Base-by-base conservation (phyloP, 352 stramenopile species). In the Globisporangium irregulare region DNA sequence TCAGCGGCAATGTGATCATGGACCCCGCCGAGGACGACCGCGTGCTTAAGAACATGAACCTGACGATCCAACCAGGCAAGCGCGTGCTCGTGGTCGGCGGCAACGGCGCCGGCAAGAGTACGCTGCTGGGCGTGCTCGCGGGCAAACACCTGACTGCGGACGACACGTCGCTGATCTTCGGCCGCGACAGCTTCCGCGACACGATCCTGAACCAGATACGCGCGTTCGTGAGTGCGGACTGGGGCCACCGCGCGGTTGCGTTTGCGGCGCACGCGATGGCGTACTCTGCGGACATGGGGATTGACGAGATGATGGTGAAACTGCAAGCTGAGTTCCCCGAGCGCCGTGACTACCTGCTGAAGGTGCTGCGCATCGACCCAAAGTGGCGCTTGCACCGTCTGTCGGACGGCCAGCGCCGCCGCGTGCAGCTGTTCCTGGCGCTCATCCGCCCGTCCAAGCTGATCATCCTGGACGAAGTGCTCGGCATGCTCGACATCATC, bases 391-490 rank as follows among this genome's bases (percentile, higher is more conserved):
- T 94, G n/a, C 84, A 93, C 69, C 84, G 82, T 22, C 67, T 96
- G 5, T 94, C 88, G 59, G 87, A 93, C 64, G 88, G 88, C 53
- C 88, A 96, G 67, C 80, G 87, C 20, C 86, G 91, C 59, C 87
- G 97, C 48, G 97, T 99, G 10, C 97, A 99, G 79, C 81, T 99
- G 48, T 97, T 99, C 68, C 71, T 99, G 27, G 95, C 95, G 41
- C 80, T 99, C 4, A 81, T 99, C 58, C 86, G 96, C 53, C 97
- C 97, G 18, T 99, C 98, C 62, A 85, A 99, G 70, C 87, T 99
- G 62, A 93, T 99, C 41, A 75, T 99, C 4, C 80, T 99, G n/a
- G 97, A 99, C 70, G 97, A 99, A 86, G 91, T 99, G 59, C 98
- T 98, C 8, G 97, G 95, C 1, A 98, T 96, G 77, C 82, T 99